Evolutionary conservation across 306 rosid genomes (phyloP).

Genomic region (Castanopsis chinensis): DNA sequence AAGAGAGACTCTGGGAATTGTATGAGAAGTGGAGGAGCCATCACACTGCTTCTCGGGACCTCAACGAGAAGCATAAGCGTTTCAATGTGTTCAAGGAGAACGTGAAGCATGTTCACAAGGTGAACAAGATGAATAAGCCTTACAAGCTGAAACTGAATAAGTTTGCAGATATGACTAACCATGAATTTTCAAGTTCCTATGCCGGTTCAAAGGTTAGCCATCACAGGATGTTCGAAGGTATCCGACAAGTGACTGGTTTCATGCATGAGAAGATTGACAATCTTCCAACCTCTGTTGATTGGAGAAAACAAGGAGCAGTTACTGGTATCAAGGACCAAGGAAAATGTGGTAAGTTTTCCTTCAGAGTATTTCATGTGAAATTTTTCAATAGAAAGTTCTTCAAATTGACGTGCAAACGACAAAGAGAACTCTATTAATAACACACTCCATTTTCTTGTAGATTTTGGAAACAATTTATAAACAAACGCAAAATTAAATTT

Average conservation of each 20-base stretch:
- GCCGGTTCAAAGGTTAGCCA: constrained; percentile 40
- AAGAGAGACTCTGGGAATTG: constrained; percentile 37
- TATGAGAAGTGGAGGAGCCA: constrained; percentile 52
- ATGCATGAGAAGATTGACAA: constrained; percentile 15
- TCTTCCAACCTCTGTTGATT: constrained; percentile 37
- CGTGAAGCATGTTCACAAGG: constrained; percentile 37
- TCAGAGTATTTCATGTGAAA: neutral
- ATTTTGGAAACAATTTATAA: too few species aligned
- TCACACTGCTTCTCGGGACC: constrained; percentile 31
- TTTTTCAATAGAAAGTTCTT: too few species aligned
- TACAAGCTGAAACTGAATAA: constrained; percentile 50
- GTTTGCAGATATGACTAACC: constrained; percentile 50
- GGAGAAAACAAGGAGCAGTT: constrained; percentile 53
- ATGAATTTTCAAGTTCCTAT: constrained; percentile 33
- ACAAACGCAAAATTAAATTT: too few species aligned
- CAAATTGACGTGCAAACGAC: too few species aligned
- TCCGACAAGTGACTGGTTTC: constrained; percentile 15
- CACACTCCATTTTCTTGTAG: too few species aligned
- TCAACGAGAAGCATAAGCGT: constrained; percentile 35
- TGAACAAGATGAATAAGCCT: constrained; percentile 46
- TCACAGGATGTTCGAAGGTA: constrained; percentile 20
- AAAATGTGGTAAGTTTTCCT: constrained; percentile 27
- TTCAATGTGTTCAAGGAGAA: constrained; percentile 52
- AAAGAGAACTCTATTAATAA: too few species aligned
- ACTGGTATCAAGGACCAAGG: constrained; percentile 49